Percentiles rank a stretch among this genome's conserved stretches.
Conservation (phyloP, 1,284 basidiomycete genomes). For the Lignosus rhinocerotis region DNA sequence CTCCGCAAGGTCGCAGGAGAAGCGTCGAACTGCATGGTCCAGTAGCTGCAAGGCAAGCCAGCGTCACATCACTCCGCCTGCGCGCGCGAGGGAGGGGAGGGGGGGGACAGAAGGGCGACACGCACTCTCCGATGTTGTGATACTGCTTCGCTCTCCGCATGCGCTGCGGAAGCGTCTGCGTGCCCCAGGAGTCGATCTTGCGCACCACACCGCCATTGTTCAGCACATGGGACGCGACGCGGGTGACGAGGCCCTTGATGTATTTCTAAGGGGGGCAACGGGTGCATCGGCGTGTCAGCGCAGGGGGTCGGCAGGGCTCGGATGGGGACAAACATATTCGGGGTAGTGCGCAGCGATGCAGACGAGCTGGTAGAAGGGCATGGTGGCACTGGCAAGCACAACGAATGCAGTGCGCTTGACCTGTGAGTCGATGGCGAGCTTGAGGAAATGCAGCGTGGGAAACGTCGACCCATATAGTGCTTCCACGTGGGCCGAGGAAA, state of each 20-base stretch:
- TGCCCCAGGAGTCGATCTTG: conserved; percentile 76
- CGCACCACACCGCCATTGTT: conserved; percentile 81
- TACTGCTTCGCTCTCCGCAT: conserved; percentile 71
- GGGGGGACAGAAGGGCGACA: conserved; percentile 26
- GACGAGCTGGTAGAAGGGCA: conserved; percentile 83
- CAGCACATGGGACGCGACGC: conserved; percentile 75
- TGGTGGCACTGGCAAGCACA: conserved; percentile 35
- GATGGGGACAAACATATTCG: conserved; percentile 58
- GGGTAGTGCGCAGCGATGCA: conserved; percentile 75
- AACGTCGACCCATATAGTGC: conserved; percentile 10
- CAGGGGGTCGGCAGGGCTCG: not conserved
- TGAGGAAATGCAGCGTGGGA: conserved; percentile 19
- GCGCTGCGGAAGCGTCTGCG: conserved; percentile 70
- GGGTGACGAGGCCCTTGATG: conserved; percentile 75
- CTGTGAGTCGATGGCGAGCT: conserved; percentile 9
- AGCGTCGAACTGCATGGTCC: conserved; percentile 88
- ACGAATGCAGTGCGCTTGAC: not conserved
- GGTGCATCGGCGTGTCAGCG: not conserved
- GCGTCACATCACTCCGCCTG: not conserved
- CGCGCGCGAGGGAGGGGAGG: not conserved
- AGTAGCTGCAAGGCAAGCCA: conserved; percentile 60
- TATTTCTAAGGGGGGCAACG: conserved; percentile 50
- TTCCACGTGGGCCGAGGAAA: conserved; percentile 21
- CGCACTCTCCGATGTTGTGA: conserved; percentile 78
- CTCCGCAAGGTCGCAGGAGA: conserved; percentile 69